Evolutionary conservation across 1,284 basidiomycete species (phyloP), one percentile per base, ranked within the genome.

Genomic region (Stereum hirsutum): DNA sequence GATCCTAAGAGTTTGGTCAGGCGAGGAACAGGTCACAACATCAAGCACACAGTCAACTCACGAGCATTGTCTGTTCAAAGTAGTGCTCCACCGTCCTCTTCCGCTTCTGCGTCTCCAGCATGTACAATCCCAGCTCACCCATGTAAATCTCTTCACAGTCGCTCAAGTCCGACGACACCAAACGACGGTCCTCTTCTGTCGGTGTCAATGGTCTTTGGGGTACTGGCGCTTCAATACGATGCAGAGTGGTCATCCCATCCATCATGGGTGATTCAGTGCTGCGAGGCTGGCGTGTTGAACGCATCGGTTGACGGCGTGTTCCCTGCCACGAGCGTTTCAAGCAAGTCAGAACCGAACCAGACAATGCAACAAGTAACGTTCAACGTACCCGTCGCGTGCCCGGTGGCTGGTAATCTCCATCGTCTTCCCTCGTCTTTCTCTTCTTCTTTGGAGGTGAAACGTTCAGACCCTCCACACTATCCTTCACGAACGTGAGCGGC

Each of bases 61-160:
- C 82, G 54, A 76, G 57, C 60, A 52, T 75, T 65, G 59, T 73
- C 69, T 43, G 72, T 63, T 81, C 78, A 52, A 86, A 89, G 68
- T 74, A 84, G 33, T 76, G 69, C 47, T 80, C 78, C 2, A 87
- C 72, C 51, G 83, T 76, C 38, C 73, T 74, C 57, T 78, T 74
- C 39, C 84, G 75, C 54, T 78, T 78, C 54, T 81, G 77, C 2
- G 81, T 84, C 54, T 86, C 79, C 26, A 78, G 55, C 42, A 76
- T 67, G 54, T 89, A 89, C 45, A 74, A 72, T 41, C 71, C 69
- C 12, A 88, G 66, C 52, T 84, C 84, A 25, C 65, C 68, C 41
- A 68, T 62, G 85, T 85, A 89, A 7, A 89, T 56, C 47, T 88
- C 86, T 51, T 75, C 72, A 50, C 78, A 85, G 48, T 87, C 86